A percentile compares a stretch with the other conserved stretches of the same genome.
Evolutionary conservation across 2,329 filamentous ascomycete genomes (phyloP).

Genomic region (Talaromyces sp.): DNA sequence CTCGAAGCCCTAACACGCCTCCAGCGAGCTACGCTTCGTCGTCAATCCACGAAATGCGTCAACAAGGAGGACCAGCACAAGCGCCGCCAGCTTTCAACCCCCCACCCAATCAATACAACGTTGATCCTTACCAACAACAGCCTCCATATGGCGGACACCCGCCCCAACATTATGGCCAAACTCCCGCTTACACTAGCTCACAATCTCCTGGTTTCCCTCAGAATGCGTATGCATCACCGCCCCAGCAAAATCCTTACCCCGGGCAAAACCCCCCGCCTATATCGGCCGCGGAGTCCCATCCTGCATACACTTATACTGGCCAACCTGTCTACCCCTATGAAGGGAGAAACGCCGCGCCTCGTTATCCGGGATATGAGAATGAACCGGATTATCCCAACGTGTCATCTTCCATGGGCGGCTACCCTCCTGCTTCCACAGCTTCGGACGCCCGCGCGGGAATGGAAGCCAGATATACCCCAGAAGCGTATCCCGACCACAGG

Average conservation of each 20-base stretch:
- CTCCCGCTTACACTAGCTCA: conserved; percentile 13
- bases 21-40: conserved; percentile 32
- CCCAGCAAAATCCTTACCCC: conserved; percentile 13
- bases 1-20: conserved; percentile 34
- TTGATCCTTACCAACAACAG: conserved; percentile 32
- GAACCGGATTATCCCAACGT: conserved; percentile 38
- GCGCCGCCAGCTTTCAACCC: conserved; percentile 32
- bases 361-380: conserved; percentile 39
- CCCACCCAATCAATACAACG: conserved; percentile 26
- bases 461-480: conserved; percentile 40
- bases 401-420: conserved; percentile 34
- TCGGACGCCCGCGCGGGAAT: conserved; percentile 39
- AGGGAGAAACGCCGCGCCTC: conserved; percentile 35
- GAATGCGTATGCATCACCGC: conserved; percentile 29
- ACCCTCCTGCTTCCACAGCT: conserved; percentile 33
- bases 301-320: conserved; percentile 31
- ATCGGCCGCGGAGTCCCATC: conserved; percentile 33
- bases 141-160: conserved; percentile 27
- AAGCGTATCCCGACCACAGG: conserved; percentile 30
- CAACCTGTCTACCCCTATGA: conserved; percentile 32
- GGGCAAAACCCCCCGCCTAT: conserved; percentile 32
- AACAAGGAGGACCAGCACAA: conserved; percentile 25
- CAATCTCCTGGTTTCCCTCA: conserved; percentile 17
- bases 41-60: conserved; percentile 33
- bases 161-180: conserved; percentile 26